A percentile compares a stretch with the other conserved stretches of the same genome.
Conservation (phyloP, 805 yeast genomes). For the Wickerhamomyces chaumierensis region DNA sequence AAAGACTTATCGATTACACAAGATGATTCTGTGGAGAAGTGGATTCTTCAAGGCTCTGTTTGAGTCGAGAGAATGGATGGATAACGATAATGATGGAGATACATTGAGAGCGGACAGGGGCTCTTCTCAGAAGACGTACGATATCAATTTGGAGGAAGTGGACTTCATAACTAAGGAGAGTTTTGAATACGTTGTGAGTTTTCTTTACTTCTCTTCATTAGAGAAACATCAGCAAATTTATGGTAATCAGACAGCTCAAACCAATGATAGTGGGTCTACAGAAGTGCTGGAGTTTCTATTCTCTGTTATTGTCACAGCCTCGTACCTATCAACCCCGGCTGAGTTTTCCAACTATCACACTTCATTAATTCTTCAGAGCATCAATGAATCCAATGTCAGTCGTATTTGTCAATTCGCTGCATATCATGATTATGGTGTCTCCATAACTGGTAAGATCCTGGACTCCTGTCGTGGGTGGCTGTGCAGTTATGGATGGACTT, state of each 20-base stretch:
- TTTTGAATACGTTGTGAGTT: constrained; percentile 32
- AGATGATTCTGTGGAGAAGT: constrained; percentile 31
- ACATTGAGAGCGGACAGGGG: too few species aligned
- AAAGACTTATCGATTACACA: constrained; percentile 32
- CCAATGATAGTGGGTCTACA: too few species aligned
- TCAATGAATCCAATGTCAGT: not conserved
- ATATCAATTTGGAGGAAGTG: not conserved
- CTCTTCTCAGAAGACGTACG: not conserved
- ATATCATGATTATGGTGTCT: not conserved
- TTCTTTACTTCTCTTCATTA: not conserved
- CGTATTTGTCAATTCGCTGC: not conserved
- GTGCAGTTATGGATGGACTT: constrained; percentile 26
- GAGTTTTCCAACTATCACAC: too few species aligned
- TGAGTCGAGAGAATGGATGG: constrained; percentile 6
- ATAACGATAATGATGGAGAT: not conserved
- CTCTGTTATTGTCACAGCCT: not conserved
- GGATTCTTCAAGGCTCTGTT: constrained; percentile 37
- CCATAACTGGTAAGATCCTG: not conserved
- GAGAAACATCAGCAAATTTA: not conserved
- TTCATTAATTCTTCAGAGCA: not conserved
- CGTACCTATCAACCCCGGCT: not conserved
- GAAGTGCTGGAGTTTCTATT: too few species aligned
- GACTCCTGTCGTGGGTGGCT: not conserved
- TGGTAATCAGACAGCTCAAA: too few species aligned
- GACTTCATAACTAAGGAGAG: constrained; percentile 29